Base-by-base conservation (phyloP, 139 green algal genomes). In the Zygnema cylindricum region DNA sequence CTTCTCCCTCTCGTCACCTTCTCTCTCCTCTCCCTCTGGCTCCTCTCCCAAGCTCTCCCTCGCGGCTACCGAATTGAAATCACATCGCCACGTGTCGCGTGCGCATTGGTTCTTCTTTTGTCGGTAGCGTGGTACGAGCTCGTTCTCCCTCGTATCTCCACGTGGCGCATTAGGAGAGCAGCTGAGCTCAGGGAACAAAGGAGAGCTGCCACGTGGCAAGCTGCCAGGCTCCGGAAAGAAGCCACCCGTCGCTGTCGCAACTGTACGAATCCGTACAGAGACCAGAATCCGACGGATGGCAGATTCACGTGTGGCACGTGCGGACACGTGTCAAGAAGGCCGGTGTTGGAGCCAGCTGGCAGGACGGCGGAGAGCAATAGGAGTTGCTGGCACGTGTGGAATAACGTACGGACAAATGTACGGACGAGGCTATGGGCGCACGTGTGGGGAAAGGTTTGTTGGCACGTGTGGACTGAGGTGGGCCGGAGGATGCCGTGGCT, bases 71-170 rank as follows among this genome's bases (percentile, higher is more conserved):
- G 69, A 32, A 22, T 87, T 40, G 71, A 88, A 35, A 69, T 84
- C 36, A 88, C 69, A 1, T 88, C 83, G 33, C 83, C 83, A 33
- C 83, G 83, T 32, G 38, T 88, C 23, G n/a, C 36, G 1, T 88
- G 83, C 35, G 83, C 43, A 33, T 21, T 23, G 21, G 36, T 69
- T 7, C 38, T 88, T 1, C 38, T 88, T 3, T 2, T 88, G 2
- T 86, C n/a, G 2, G 22, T 88, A 2, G 83, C 83, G 1, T 88
- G 83, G 83, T 88, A 88, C 73, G 83, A 88, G 35, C 25, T 88
- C 25, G 71, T 35, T 11, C 1, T 88, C 16, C 83, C 83, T 1
- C 36, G 73, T n/a, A 7, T 88, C 69, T 21, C 86, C 32, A 40
- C 39, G 38, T 88, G 36, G 69, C 69, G 83, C 33, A 43, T 7